Evolutionary conservation across 352 stramenopile genomes (phyloP).

Genomic region (Globisporangium uncinulatum): DNA sequence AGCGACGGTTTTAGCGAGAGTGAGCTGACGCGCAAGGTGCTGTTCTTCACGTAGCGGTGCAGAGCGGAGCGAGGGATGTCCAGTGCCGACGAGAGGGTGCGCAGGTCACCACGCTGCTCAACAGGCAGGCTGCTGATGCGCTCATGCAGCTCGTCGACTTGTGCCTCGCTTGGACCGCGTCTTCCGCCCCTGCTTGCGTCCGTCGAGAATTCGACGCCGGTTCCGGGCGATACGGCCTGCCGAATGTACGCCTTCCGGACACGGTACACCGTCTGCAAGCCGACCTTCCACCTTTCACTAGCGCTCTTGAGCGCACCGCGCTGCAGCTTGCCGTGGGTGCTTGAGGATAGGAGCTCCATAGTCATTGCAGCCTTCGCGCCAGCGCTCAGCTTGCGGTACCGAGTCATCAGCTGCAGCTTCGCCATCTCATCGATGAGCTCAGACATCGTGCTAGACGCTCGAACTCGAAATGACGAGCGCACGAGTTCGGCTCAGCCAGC

Average conservation of each 20-base stretch:
- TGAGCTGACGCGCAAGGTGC: slow-evolving; percentile 3
- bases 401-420: slow-evolving; percentile 5
- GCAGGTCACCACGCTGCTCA: slow-evolving; percentile 6
- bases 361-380: slow-evolving; percentile 5
- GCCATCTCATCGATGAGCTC: slow-evolving; percentile 6
- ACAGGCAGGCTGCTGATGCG: slow-evolving; percentile 7
- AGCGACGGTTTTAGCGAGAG: slow-evolving; percentile 6
- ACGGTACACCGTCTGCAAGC: slow-evolving; percentile 7
- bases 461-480: slow-evolving; percentile 7
- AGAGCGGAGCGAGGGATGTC: slow-evolving; percentile 5
- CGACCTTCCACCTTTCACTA: slow-evolving; percentile 6
- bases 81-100: slow-evolving; percentile 8
- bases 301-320: slow-evolving; percentile 7
- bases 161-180: slow-evolving; percentile 4
- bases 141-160: slow-evolving; percentile 6
- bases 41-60: slow-evolving; percentile 9
- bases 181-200: slow-evolving; percentile 6
- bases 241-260: slow-evolving; percentile 8
- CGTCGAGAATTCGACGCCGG: slow-evolving; percentile 4
- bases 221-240: slow-evolving; percentile 1
- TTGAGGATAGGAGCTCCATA: slow-evolving; percentile 7
- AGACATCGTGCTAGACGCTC: slow-evolving; percentile 5
- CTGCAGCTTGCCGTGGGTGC: slow-evolving; percentile 7
- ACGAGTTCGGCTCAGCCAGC: no score
- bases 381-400: slow-evolving; percentile 8